Evolutionary conservation across 2,329 filamentous ascomycete genomes (phyloP).

Genomic region (Gremmenia infestans): DNA sequence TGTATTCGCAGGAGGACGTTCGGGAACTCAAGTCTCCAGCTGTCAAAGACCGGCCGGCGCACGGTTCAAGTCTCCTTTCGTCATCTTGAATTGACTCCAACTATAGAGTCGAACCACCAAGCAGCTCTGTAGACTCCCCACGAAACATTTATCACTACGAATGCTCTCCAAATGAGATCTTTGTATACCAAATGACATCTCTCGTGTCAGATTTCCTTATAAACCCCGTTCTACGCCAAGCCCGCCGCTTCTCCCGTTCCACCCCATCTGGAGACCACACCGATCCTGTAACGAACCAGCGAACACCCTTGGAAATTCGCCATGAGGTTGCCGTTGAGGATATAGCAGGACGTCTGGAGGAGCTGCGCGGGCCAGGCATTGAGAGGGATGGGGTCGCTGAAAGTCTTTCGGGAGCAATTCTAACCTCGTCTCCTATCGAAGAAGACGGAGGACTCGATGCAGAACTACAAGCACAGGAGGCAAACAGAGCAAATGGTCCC

Average conservation of each 20-base stretch:
- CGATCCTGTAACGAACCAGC: conserved; percentile 27
- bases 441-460: conserved; percentile 23
- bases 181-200: conserved; percentile 48
- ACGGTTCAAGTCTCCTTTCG: background rate
- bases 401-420: conserved; percentile 13
- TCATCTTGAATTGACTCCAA: background rate
- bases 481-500: conserved; percentile 8
- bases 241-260: conserved; percentile 53
- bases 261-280: conserved; percentile 34
- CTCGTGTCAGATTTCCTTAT: conserved; percentile 62
- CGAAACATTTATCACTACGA: background rate
- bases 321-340: conserved; percentile 24
- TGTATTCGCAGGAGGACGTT: background rate
- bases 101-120: background rate
- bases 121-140: background rate
- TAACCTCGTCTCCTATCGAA: conserved; percentile 24
- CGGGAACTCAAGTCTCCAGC: too few species aligned
- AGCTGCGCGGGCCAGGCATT: conserved; percentile 1
- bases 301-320: conserved; percentile 6
- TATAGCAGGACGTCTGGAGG: conserved; percentile 20
- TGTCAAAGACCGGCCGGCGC: too few species aligned
- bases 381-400: background rate
- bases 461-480: conserved; percentile 16
- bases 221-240: conserved; percentile 61
- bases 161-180: conserved; percentile 14